Conservation (phyloP, 2,329 filamentous ascomycete species). For the Fusarium humuli region DNA sequence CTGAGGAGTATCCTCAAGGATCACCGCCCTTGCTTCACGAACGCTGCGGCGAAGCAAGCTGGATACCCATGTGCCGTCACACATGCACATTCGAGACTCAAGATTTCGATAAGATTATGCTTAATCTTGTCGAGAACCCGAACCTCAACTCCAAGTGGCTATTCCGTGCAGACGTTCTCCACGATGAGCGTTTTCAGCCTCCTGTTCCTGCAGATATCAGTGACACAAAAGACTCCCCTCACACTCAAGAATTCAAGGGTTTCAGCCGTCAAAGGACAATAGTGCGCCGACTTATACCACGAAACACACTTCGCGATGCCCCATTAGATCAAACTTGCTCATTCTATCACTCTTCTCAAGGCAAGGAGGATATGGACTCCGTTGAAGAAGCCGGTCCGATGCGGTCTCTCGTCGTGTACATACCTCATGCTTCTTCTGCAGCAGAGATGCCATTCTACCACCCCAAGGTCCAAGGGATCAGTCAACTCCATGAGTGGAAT, state of each 20-base stretch:
- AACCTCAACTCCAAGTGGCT: slow-evolving; percentile 83
- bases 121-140: slow-evolving; percentile 81
- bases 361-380: slow-evolving; percentile 9
- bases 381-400: slow-evolving; percentile 44
- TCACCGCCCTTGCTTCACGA: slow-evolving; percentile 48
- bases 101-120: slow-evolving; percentile 75
- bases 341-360: slow-evolving; percentile 63
- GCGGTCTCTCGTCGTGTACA: slow-evolving; percentile 72
- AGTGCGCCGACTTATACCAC: slow-evolving; percentile 81
- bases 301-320: slow-evolving; percentile 81
- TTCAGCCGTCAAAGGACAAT: slow-evolving; percentile 69
- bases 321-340: slow-evolving; percentile 86
- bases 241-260: slow-evolving; percentile 32
- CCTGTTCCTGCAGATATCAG: not conserved
- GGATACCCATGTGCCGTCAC: slow-evolving; percentile 67
- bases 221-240: not conserved
- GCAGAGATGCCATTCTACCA: slow-evolving; percentile 88
- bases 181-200: slow-evolving; percentile 47
- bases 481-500: slow-evolving; percentile 78
- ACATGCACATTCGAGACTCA: slow-evolving; percentile 71
- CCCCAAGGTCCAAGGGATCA: slow-evolving; percentile 78
- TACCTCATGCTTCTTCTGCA: slow-evolving; percentile 74
- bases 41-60: slow-evolving; percentile 47
- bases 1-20: slow-evolving; percentile 45
- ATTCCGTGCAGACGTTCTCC: slow-evolving; percentile 80